Percentiles rank a stretch among this genome's conserved stretches.
These are phyloP conservation scores for Echria macrotheca DNA, from an alignment of 495 filamentous ascomycete species.

Conservation along the genomic window DNA sequence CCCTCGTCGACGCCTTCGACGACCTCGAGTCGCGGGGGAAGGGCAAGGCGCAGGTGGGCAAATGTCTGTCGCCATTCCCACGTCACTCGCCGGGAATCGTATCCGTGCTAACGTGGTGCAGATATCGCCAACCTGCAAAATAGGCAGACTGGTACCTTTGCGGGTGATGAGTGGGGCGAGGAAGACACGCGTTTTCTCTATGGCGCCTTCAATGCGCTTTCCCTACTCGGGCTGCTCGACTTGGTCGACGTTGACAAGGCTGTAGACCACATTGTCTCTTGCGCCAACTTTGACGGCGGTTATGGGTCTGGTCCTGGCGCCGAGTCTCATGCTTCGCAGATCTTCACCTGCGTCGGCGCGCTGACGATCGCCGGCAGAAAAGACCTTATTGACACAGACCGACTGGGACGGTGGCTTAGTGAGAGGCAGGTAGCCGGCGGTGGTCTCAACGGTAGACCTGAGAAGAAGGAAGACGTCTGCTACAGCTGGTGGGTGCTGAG, in stretches of 20 bases:
- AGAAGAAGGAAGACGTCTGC: conserved; percentile 95
- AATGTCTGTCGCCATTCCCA: conserved; percentile 51
- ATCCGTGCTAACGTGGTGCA: conserved; percentile 32
- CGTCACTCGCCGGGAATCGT: neutral
- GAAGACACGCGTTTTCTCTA: conserved; percentile 92
- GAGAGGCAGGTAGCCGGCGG: conserved; percentile 84
- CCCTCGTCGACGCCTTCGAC: conserved; percentile 74
- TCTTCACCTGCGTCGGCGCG: conserved; percentile 91
- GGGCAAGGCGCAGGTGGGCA: conserved; percentile 64
- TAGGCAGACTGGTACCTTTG: conserved; percentile 73
- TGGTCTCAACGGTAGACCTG: conserved; percentile 87
- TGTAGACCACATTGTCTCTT: conserved; percentile 68
- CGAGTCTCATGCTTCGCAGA: conserved; percentile 88
- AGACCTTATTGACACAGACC: conserved; percentile 77
- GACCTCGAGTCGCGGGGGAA: conserved; percentile 67
- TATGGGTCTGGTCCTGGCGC: conserved; percentile 85
- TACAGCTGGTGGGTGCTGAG: conserved; percentile 98
- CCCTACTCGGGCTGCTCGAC: conserved; percentile 64
- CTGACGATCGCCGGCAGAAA: conserved; percentile 75
- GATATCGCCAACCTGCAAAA: conserved; percentile 81
- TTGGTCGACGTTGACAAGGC: conserved; percentile 74
- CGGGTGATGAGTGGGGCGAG: conserved; percentile 95
- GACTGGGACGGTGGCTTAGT: conserved; percentile 82
- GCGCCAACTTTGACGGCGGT: conserved; percentile 87
- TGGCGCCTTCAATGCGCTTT: conserved; percentile 79